A percentile compares a stretch with the other conserved stretches of the same genome.
phyloP scores from a whole-genome alignment of 2,329 filamentous ascomycete species.

The Neonectria coccinea region DNA sequence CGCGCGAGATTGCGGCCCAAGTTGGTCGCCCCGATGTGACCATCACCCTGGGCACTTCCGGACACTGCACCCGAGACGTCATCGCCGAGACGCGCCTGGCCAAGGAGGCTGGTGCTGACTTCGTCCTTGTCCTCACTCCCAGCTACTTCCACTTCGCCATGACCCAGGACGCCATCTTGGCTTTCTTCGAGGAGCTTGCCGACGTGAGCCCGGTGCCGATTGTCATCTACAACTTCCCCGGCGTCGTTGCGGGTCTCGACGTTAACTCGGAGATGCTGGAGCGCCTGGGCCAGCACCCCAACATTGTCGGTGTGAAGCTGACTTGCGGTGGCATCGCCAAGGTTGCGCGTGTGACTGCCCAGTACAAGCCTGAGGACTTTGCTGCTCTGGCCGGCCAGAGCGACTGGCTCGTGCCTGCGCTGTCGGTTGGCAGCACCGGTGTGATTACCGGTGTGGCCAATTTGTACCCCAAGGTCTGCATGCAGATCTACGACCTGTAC shows the following conservation, averaged over 20 bases:
- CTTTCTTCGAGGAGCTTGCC: constrained; percentile 72
- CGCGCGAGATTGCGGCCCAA: constrained; percentile 69
- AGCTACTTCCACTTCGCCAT: constrained; percentile 77
- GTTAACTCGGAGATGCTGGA: constrained; percentile 74
- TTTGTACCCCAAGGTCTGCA: constrained; percentile 68
- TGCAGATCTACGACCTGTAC: constrained; percentile 62
- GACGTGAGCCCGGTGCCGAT: constrained; percentile 70
- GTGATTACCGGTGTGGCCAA: constrained; percentile 74
- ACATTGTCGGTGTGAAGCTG: constrained; percentile 77
- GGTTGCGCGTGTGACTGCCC: constrained; percentile 68
- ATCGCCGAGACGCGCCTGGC: constrained; percentile 74
- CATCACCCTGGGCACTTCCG: constrained; percentile 75
- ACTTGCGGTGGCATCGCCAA: constrained; percentile 82
- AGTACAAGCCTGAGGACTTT: constrained; percentile 67
- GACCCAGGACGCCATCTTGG: constrained; percentile 67
- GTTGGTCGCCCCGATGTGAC: constrained; percentile 68
- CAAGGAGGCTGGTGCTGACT: constrained; percentile 72
- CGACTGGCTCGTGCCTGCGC: constrained; percentile 75
- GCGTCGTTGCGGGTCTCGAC: constrained; percentile 74
- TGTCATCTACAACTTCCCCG: constrained; percentile 80
- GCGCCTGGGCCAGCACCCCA: constrained; percentile 67
- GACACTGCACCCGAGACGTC: constrained; percentile 74
- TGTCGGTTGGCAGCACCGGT: constrained; percentile 69
- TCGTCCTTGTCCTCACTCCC: constrained; percentile 75
- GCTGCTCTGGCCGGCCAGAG: constrained; percentile 77